Conservation (phyloP, 2,329 filamentous ascomycete species). For the Trichoderma koningii region DNA sequence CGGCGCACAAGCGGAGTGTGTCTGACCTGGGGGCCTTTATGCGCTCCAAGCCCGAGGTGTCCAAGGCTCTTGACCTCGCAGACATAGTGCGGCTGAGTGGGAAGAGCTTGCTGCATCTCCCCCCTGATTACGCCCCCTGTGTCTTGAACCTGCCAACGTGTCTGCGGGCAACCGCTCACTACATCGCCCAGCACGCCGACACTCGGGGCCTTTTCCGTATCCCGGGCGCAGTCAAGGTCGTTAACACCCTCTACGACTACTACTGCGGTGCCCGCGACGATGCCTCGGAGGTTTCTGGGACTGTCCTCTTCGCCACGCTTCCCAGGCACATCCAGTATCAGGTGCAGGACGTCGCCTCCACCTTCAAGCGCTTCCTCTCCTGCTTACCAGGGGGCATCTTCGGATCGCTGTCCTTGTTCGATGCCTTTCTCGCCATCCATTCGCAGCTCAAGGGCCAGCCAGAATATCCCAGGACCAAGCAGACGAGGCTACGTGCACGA, state of each 20-base stretch:
- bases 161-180: slow-evolving; percentile 66
- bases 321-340: slow-evolving; percentile 61
- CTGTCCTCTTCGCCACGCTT: slow-evolving; percentile 60
- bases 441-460: slow-evolving; percentile 55
- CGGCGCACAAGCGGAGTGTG: slow-evolving; percentile 53
- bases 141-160: slow-evolving; percentile 64
- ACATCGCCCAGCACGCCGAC: slow-evolving; percentile 58
- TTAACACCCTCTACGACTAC: slow-evolving; percentile 64
- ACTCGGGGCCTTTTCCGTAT: slow-evolving; percentile 65
- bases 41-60: slow-evolving; percentile 46
- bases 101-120: slow-evolving; percentile 62
- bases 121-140: slow-evolving; percentile 58
- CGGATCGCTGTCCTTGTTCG: slow-evolving; percentile 62
- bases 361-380: slow-evolving; percentile 66
- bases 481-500: slow-evolving; percentile 60
- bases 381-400: slow-evolving; percentile 67
- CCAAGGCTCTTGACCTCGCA: slow-evolving; percentile 55
- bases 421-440: slow-evolving; percentile 63
- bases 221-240: slow-evolving; percentile 58
- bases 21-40: slow-evolving; percentile 57
- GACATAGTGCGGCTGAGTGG: slow-evolving; percentile 65
- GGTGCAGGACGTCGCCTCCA: slow-evolving; percentile 66
- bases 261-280: slow-evolving; percentile 56
- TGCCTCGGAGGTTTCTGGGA: slow-evolving; percentile 55
- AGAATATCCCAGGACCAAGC: slow-evolving; percentile 55